Base-by-base conservation (phyloP, 2,329 filamentous ascomycete species). In the Aspergillus alliaceus region DNA sequence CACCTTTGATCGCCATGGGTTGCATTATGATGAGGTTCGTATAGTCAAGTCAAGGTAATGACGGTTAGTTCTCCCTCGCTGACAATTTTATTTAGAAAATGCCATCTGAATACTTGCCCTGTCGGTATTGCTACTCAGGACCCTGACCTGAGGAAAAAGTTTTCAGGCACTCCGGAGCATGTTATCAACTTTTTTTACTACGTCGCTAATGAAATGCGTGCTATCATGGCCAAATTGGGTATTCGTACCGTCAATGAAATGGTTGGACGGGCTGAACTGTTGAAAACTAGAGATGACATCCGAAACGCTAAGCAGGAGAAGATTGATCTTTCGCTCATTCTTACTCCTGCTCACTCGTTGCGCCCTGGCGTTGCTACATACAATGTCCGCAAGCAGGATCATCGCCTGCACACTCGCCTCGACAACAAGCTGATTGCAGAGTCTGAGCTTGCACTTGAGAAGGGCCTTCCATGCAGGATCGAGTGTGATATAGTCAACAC, bases 131-230 rank as follows among this genome's bases (percentile, higher is more conserved):
- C 93, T 3, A 96, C 93, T 0, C 93, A 98, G 72, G 93, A 97
- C 68, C 92, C 92, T n/a, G 90, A 93, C 72, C 84, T 98, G 2
- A 86, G 93, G 59, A 90, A 93, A 83, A 98, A 97, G 79, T 97
- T 98, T 77, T 82, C 87, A 65, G 93, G 93, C 60, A 93, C 91
- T 1, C 93, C 93, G 11, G 93, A 98, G 79, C 91, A 97, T 67
- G 93, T 96, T 57, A 97, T 98, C 77, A 98, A 97, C 83, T 97
- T 97, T 82, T 96, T 96, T 80, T 98, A 97, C 80, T 98, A 97
- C 70, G 84, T 98, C 52, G 90, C 93, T 66, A 98, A 98, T 71
- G 93, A 98, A 80, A 86, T 98, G 57, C 89, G 93, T 72, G 91
- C 93, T 34, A 96, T 98, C 77, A 97, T 98, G 93, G 93, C 93